These are phyloP conservation scores for Hemisphaericaspora xylofermentans DNA, from an alignment of 1,139 yeast genomes.

Conservation along the genomic window DNA sequence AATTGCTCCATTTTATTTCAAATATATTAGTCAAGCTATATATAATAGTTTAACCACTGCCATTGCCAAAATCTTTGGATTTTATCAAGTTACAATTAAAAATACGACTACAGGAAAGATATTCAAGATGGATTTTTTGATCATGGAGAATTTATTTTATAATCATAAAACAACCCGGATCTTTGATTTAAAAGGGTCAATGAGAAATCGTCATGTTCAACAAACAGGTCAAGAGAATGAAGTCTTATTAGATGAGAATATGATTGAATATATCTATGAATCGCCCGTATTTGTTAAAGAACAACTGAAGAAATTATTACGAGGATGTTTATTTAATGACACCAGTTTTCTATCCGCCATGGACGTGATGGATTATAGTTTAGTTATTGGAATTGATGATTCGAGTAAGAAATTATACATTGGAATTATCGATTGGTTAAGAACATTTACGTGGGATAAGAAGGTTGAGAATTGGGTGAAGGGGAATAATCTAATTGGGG, in stretches of 20 bases:
- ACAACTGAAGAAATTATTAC: slow-evolving; percentile 77
- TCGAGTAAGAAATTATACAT: slow-evolving; percentile 68
- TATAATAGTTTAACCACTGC: slow-evolving; percentile 95
- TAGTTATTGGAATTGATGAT: slow-evolving; percentile 84
- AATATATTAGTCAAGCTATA: slow-evolving; percentile 91
- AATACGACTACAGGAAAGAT: slow-evolving; percentile 74
- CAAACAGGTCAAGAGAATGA: slow-evolving; percentile 96
- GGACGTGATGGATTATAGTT: slow-evolving; percentile 98
- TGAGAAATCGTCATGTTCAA: slow-evolving; percentile 95
- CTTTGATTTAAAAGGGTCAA: slow-evolving; percentile 95
- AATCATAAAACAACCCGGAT: slow-evolving; percentile 80
- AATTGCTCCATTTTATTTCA: slow-evolving; percentile 95
- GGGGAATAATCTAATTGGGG: slow-evolving; percentile 80
- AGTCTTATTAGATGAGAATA: slow-evolving; percentile 91
- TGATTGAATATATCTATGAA: slow-evolving; percentile 97
- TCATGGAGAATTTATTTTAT: slow-evolving; percentile 94
- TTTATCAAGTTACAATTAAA: slow-evolving; percentile 87
- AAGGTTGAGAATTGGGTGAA: slow-evolving; percentile 98
- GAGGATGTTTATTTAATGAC: slow-evolving; percentile 93
- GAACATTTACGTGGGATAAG: slow-evolving; percentile 99
- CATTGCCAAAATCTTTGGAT: slow-evolving; percentile 91
- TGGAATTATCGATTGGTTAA: slow-evolving; percentile 92
- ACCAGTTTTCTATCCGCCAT: slow-evolving; percentile 90
- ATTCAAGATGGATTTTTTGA: slow-evolving; percentile 84
- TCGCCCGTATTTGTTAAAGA: slow-evolving; percentile 93